phyloP scores from a whole-genome alignment of 2,329 filamentous ascomycete genomes.

The Penicillium brasilianum region DNA sequence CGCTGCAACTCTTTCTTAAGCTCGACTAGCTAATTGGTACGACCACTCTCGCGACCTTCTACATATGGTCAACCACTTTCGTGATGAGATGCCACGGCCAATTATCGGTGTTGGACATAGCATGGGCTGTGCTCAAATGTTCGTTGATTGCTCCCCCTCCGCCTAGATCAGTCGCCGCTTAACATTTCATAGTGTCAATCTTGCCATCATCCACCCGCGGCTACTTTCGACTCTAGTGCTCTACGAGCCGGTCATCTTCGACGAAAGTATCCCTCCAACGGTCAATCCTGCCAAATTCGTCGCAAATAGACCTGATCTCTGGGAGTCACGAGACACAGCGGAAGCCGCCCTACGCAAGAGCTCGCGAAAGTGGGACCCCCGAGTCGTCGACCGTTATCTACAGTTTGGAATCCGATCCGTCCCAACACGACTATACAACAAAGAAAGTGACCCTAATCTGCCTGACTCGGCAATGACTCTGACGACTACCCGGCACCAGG shows the following conservation, averaged over 20 bases:
- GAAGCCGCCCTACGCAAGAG: conserved; percentile 9
- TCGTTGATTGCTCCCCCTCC: not conserved
- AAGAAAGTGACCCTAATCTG: conserved; percentile 8
- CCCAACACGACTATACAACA: conserved; percentile 23
- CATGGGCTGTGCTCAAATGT: conserved; percentile 1
- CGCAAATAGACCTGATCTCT: conserved; percentile 15
- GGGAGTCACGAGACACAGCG: conserved; percentile 16
- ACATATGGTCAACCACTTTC: conserved; percentile 1
- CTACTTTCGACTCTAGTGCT: conserved; percentile 73
- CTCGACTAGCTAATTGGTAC: not conserved
- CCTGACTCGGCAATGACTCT: conserved; percentile 23
- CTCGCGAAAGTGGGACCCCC: conserved; percentile 21
- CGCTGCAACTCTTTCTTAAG: not conserved
- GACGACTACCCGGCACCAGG: conserved; percentile 28
- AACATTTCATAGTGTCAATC: conserved; percentile 55
- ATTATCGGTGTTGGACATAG: conserved; percentile 3
- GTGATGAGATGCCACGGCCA: not conserved
- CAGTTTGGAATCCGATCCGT: conserved; percentile 16
- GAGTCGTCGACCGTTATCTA: conserved; percentile 16
- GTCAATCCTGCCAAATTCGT: conserved; percentile 16
- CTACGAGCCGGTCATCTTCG: conserved; percentile 62
- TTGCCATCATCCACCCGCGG: conserved; percentile 74
- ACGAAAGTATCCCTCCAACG: not conserved
- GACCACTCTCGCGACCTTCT: not conserved
- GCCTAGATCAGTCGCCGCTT: not conserved